Percentiles rank a stretch among this genome's conserved stretches.
phyloP scores from a whole-genome alignment of 2,329 filamentous ascomycete species.

The Nemania sp. region DNA sequence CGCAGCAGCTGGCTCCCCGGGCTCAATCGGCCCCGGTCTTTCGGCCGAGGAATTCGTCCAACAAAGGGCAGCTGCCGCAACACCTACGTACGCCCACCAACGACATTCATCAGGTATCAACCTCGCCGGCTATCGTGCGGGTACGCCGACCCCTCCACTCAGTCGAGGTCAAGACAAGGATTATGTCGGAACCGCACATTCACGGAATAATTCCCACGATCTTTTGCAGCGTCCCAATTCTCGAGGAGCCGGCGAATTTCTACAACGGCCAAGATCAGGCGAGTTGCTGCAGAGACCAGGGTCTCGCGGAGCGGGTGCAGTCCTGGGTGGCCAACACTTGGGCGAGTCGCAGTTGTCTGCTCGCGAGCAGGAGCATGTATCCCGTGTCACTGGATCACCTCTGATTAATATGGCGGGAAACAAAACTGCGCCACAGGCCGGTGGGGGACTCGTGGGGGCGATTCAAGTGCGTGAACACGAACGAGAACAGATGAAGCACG shows the following conservation, averaged over 20 bases:
- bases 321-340: conserved; percentile 48
- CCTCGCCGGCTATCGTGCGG: conserved; percentile 45
- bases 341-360: conserved; percentile 73
- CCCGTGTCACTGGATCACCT: conserved; percentile 77
- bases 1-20: conserved; percentile 51
- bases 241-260: conserved; percentile 45
- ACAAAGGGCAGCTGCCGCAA: conserved; percentile 64
- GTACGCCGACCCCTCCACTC: conserved; percentile 50
- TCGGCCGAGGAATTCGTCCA: conserved; percentile 84
- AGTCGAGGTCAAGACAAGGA: conserved; percentile 49
- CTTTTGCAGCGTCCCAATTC: conserved; percentile 39
- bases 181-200: conserved; percentile 46
- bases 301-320: conserved; percentile 58
- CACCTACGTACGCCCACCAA: conserved; percentile 63
- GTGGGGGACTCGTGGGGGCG: conserved; percentile 72
- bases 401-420: conserved; percentile 70
- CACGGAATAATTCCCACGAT: conserved; percentile 52
- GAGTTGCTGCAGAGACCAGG: conserved; percentile 50
- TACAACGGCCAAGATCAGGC: conserved; percentile 55
- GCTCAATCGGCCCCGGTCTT: conserved; percentile 54
- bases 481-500: conserved; percentile 70
- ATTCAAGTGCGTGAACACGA: conserved; percentile 82
- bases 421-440: conserved; percentile 54
- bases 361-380: conserved; percentile 86
- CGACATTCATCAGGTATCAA: conserved; percentile 61